These are phyloP conservation scores for Corchorus capsularis DNA, from an alignment of 345 rosid species.

Conservation along the genomic window DNA sequence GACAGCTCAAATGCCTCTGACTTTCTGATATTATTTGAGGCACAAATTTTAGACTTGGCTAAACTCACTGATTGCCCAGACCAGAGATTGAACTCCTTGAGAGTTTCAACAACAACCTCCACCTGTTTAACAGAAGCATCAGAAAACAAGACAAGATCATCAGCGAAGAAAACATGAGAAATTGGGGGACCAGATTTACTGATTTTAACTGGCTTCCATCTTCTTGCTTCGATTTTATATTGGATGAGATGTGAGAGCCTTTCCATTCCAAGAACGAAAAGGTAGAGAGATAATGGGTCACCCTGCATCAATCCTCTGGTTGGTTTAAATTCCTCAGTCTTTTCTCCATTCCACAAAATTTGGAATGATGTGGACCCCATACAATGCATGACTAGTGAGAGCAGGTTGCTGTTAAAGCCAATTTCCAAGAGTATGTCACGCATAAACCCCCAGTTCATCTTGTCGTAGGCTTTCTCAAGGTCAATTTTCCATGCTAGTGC, in stretches of 20 bases:
- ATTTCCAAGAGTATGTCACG: not conserved
- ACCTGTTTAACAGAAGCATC: not conserved
- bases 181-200: not conserved
- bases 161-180: too few relatives aligned
- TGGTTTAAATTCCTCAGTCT: not conserved
- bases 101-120: not conserved
- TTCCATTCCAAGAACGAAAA: not conserved
- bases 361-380: not conserved
- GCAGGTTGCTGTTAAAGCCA: not conserved
- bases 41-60: too few relatives aligned
- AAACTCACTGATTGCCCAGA: not conserved
- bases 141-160: not conserved
- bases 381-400: too few relatives aligned
- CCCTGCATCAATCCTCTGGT: not conserved
- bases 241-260: not conserved
- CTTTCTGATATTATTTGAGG: too few relatives aligned
- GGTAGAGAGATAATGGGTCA: not conserved
- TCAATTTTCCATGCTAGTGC: not conserved
- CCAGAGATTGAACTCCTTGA: not conserved
- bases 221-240: too few relatives aligned
- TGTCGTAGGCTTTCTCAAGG: not conserved
- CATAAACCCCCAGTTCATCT: not conserved
- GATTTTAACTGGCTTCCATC: not conserved
- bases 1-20: too few relatives aligned
- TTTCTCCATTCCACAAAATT: not conserved